phyloP scores from a whole-genome alignment of 75 land plant genomes.

The Picea glauca region DNA sequence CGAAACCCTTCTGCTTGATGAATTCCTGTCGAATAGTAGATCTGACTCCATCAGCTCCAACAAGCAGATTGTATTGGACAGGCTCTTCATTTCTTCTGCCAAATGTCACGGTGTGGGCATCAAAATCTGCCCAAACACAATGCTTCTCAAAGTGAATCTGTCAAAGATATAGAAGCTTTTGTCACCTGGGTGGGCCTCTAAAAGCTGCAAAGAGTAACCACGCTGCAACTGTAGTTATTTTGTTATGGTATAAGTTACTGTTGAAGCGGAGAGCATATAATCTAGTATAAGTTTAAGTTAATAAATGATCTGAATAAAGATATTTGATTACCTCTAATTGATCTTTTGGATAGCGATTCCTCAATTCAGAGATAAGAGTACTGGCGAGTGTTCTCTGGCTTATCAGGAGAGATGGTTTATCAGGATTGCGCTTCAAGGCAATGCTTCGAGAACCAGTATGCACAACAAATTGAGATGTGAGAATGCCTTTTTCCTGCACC shows the following conservation, averaged over 20 bases:
- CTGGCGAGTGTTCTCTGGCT: conserved; percentile 32
- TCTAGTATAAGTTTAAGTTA: background rate
- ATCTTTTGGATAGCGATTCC: conserved; percentile 21
- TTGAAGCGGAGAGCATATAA: background rate
- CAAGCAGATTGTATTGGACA: conserved; percentile 28
- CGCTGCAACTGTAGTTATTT: conserved; percentile 3
- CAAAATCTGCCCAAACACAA: conserved; percentile 26
- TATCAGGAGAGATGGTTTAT: conserved; percentile 30
- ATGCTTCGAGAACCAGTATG: conserved; percentile 24
- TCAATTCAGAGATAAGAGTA: conserved; percentile 21
- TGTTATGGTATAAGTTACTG: background rate
- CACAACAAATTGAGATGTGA: conserved; percentile 35
- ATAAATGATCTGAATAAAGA: background rate
- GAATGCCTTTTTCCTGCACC: conserved; percentile 29
- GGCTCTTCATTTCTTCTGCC: conserved; percentile 3
- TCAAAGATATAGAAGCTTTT: conserved; percentile 3
- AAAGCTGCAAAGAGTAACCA: conserved; percentile 7
- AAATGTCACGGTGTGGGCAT: conserved; percentile 26
- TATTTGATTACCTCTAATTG: conserved; percentile 21
- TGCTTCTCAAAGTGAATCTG: conserved; percentile 26
- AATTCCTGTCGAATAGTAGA: conserved; percentile 26
- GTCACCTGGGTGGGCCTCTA: background rate
- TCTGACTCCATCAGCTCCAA: conserved; percentile 37
- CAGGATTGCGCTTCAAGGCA: conserved; percentile 33
- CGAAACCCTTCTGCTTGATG: conserved; percentile 29